Evolutionary conservation across 2,329 filamentous ascomycete genomes (phyloP).

Genomic region (Didymella exigua): DNA sequence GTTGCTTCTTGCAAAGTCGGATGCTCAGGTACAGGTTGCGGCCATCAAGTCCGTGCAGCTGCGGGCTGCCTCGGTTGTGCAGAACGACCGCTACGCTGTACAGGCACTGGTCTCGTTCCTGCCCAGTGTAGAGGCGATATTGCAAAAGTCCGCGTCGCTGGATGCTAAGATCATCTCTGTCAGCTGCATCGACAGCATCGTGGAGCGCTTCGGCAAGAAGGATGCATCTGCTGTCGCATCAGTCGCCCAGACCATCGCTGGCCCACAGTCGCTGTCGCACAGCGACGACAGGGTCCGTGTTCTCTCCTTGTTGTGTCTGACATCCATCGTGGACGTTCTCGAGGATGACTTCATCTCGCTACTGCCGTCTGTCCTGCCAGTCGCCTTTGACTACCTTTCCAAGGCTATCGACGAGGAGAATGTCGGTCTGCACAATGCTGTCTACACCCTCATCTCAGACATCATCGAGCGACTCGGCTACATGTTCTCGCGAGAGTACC

Average conservation of each 20-base stretch:
- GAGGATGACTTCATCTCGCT: conserved; percentile 85
- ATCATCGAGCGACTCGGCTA: conserved; percentile 84
- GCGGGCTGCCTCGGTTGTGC: conserved; percentile 75
- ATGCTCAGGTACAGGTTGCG: conserved; percentile 78
- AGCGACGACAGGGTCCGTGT: conserved; percentile 74
- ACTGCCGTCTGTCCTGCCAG: conserved; percentile 75
- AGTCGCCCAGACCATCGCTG: conserved; percentile 77
- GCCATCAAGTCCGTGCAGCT: conserved; percentile 71
- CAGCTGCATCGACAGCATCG: conserved; percentile 87
- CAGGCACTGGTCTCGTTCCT: conserved; percentile 77
- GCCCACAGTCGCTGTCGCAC: conserved; percentile 76
- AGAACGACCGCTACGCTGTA: conserved; percentile 71
- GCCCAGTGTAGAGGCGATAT: conserved; percentile 75
- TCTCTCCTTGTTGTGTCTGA: conserved; percentile 85
- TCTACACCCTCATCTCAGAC: conserved; percentile 78
- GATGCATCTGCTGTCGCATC: conserved; percentile 76
- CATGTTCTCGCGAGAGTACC: conserved; percentile 78
- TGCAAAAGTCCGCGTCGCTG: conserved; percentile 73
- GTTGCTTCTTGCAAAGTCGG: conserved; percentile 75
- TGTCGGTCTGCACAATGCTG: conserved; percentile 76
- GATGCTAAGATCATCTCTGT: conserved; percentile 84
- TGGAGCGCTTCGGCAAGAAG: conserved; percentile 94
- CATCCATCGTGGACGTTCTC: conserved; percentile 86
- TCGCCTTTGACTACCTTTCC: conserved; percentile 72
- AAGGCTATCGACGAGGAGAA: conserved; percentile 63